Conservation (phyloP, 257 asterid genomes). For the Solanum boliviense region DNA sequence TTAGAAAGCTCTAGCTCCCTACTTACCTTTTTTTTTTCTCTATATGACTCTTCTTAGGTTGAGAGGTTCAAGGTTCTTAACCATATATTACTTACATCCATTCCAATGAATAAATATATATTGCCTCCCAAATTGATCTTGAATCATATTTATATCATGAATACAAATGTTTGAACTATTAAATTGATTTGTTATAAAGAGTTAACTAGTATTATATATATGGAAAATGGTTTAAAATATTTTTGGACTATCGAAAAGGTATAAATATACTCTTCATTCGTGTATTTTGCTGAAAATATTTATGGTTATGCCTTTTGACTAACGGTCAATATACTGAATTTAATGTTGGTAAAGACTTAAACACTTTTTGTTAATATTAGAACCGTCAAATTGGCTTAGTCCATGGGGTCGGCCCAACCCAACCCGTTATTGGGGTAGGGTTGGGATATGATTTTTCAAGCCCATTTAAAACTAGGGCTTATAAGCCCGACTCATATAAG, state of each 20-base stretch:
- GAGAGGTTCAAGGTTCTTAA: not conserved
- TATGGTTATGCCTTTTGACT: not conserved
- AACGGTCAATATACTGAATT: not conserved
- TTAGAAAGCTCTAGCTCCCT: not conserved
- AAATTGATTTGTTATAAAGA: not conserved
- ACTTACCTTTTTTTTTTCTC: not conserved
- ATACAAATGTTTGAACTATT: not conserved
- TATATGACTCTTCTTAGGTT: not conserved
- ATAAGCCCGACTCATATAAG: no score
- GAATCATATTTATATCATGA: not conserved
- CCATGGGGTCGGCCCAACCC: no score
- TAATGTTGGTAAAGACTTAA: no score
- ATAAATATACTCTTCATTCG: not conserved
- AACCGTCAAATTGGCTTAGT: no score
- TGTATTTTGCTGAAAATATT: not conserved
- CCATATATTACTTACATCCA: not conserved
- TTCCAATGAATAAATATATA: not conserved
- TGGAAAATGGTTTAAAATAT: not conserved
- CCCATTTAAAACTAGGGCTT: no score
- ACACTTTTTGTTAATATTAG: no score
- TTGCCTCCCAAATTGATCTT: not conserved
- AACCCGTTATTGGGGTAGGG: no score
- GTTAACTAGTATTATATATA: not conserved
- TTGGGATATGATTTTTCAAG: no score
- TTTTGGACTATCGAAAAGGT: not conserved